Conservation (phyloP, 2,329 filamentous ascomycete genomes). For the Xylaria sp. region DNA sequence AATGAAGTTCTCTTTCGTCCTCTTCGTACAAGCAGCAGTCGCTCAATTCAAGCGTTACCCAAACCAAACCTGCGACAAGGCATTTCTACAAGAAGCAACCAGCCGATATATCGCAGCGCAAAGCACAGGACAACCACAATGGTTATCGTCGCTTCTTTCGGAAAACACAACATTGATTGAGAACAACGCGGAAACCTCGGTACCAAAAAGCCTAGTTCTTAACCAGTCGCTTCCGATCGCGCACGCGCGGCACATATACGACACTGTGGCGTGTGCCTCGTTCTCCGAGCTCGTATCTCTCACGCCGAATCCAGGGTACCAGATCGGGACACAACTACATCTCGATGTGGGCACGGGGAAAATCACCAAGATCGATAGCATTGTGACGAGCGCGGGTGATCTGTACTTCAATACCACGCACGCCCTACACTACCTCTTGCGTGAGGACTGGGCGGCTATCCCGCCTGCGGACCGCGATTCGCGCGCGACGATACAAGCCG, state of each 20-base stretch:
- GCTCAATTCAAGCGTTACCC: conserved; percentile 5
- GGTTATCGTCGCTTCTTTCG: conserved; percentile 35
- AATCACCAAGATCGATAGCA: conserved; percentile 44
- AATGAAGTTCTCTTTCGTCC: conserved; percentile 13
- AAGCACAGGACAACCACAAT: conserved; percentile 40
- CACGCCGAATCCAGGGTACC: conserved; percentile 25
- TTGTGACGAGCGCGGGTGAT: conserved; percentile 46
- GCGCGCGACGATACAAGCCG: conserved; percentile 43
- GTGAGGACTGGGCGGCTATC: conserved; percentile 46
- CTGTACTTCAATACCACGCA: conserved; percentile 51
- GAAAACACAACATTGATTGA: conserved; percentile 36
- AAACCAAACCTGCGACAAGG: conserved; percentile 39
- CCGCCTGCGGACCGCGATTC: conserved; percentile 39
- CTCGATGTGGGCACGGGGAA: conserved; percentile 22
- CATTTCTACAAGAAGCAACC: conserved; percentile 43
- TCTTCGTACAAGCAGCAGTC: conserved; percentile 10
- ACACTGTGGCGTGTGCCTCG: conserved; percentile 45
- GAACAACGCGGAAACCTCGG: conserved; percentile 34
- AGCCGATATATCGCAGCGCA: conserved; percentile 44
- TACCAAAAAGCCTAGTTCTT: conserved; percentile 29
- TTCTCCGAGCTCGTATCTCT: conserved; percentile 37
- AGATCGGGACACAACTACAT: conserved; percentile 50
- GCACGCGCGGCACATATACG: conserved; percentile 39
- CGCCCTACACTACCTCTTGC: conserved; percentile 46
- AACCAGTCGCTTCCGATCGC: conserved; percentile 29